Conservation (phyloP, 2,329 filamentous ascomycete species). For the Pleomassaria siparia region DNA sequence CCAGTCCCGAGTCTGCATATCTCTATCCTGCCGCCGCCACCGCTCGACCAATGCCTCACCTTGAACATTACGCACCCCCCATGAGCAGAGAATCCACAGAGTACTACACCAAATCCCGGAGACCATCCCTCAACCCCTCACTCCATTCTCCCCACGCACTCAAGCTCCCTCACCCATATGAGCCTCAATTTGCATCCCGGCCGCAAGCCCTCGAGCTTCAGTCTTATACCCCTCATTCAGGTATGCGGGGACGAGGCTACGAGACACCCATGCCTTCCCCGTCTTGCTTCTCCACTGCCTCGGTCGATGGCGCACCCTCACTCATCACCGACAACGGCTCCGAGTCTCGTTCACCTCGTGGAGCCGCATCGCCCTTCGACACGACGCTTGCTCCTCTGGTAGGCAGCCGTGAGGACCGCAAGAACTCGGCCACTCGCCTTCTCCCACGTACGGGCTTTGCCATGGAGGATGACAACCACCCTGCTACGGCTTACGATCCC, state of each 20-base stretch:
- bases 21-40: constrained; percentile 22
- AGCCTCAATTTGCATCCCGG: constrained; percentile 33
- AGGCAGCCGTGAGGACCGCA: constrained; percentile 39
- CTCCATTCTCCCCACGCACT: constrained; percentile 31
- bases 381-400: constrained; percentile 42
- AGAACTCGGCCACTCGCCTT: constrained; percentile 39
- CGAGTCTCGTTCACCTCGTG: constrained; percentile 49
- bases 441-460: constrained; percentile 43
- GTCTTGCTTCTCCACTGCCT: constrained; percentile 62
- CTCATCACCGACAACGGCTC: constrained; percentile 67
- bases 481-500: constrained; percentile 22
- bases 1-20: constrained; percentile 27
- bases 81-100: constrained; percentile 12
- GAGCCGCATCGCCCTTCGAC: constrained; percentile 50
- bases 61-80: constrained; percentile 21
- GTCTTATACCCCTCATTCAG: constrained; percentile 22
- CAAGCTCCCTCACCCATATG: constrained; percentile 38
- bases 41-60: constrained; percentile 16
- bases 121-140: constrained; percentile 29
- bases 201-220: constrained; percentile 36
- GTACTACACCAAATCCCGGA: constrained; percentile 29
- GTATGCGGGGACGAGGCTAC: constrained; percentile 34
- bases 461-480: constrained; percentile 37
- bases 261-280: constrained; percentile 67
- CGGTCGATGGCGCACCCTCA: constrained; percentile 65